These are phyloP conservation scores for Aspergillus vadensis DNA, from an alignment of 2,329 filamentous ascomycete species.

Conservation along the genomic window DNA sequence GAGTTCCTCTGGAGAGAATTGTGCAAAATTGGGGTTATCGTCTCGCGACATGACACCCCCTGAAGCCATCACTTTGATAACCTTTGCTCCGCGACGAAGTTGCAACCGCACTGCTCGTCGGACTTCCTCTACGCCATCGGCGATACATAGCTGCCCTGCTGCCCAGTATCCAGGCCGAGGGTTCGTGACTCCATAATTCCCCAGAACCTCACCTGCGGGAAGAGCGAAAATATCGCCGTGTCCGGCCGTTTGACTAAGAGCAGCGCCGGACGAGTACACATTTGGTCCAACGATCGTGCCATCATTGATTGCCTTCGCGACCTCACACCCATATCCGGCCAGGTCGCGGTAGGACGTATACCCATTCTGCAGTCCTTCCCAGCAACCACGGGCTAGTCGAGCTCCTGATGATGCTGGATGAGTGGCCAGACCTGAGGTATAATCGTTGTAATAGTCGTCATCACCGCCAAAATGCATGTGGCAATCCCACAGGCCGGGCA, in stretches of 20 bases:
- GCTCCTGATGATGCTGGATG: constrained; percentile 1
- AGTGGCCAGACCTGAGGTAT: background rate
- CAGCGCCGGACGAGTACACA: background rate
- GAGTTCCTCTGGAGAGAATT: constrained; percentile 1
- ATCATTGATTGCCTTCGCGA: background rate
- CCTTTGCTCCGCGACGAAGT: constrained; percentile 3
- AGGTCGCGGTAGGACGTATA: constrained; percentile 8
- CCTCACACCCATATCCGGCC: constrained; percentile 1
- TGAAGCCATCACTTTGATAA: constrained; percentile 1
- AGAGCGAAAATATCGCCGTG: constrained; percentile 5
- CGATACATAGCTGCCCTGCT: background rate
- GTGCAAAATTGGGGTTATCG: background rate
- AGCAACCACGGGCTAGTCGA: constrained; percentile 1
- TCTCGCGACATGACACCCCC: constrained; percentile 8
- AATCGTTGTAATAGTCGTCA: constrained; percentile 2
- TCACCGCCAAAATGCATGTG: constrained; percentile 5
- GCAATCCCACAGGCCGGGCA: constrained; percentile 3
- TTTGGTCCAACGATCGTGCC: background rate
- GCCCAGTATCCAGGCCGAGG: constrained; percentile 3
- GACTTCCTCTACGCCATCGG: constrained; percentile 1
- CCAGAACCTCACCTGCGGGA: background rate
- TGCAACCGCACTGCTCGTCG: constrained; percentile 2
- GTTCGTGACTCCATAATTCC: background rate
- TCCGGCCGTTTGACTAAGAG: background rate
- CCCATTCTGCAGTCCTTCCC: constrained; percentile 3